A percentile compares a stretch with the other conserved stretches of the same genome.
Conservation (phyloP, 805 yeast species). For the Candida nitratophila region DNA sequence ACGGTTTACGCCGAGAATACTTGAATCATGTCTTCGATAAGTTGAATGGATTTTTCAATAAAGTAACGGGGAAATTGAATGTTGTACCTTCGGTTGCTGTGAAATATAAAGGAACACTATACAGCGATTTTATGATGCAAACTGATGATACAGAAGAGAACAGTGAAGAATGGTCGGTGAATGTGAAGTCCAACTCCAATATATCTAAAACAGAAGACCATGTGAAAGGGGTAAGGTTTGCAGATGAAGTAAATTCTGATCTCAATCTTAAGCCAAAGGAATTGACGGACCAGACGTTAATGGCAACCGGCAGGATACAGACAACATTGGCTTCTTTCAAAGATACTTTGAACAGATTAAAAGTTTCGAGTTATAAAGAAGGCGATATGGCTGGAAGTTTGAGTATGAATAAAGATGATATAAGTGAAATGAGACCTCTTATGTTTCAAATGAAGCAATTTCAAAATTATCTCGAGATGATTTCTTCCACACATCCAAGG, state of each 20-base stretch:
- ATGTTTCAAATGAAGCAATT: conserved; percentile 26
- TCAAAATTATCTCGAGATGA: conserved; percentile 24
- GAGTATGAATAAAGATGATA: conserved; percentile 6
- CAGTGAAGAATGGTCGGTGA: conserved; percentile 6
- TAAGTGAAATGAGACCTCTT: conserved; percentile 30
- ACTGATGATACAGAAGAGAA: conserved; percentile 14
- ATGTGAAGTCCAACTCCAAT: background rate
- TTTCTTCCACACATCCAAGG: conserved; percentile 27
- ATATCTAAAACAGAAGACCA: background rate
- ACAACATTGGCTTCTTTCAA: conserved; percentile 24
- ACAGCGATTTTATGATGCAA: conserved; percentile 28
- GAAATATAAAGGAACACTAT: conserved; percentile 30
- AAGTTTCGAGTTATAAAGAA: conserved; percentile 18
- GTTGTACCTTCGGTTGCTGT: conserved; percentile 35
- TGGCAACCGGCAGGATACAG: conserved; percentile 7
- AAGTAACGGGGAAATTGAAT: conserved; percentile 20
- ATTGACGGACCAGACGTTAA: conserved; percentile 8
- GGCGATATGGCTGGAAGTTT: conserved; percentile 5
- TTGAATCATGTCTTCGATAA: conserved; percentile 20
- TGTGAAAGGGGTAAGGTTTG: conserved; percentile 18
- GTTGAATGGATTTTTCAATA: conserved; percentile 20
- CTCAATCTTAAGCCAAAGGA: background rate
- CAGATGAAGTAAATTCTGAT: conserved; percentile 10
- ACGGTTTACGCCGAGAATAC: conserved; percentile 31
- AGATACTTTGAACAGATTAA: conserved; percentile 18